Conservation (phyloP, 2,329 filamentous ascomycete genomes). For the Hypoxylon sp. region DNA sequence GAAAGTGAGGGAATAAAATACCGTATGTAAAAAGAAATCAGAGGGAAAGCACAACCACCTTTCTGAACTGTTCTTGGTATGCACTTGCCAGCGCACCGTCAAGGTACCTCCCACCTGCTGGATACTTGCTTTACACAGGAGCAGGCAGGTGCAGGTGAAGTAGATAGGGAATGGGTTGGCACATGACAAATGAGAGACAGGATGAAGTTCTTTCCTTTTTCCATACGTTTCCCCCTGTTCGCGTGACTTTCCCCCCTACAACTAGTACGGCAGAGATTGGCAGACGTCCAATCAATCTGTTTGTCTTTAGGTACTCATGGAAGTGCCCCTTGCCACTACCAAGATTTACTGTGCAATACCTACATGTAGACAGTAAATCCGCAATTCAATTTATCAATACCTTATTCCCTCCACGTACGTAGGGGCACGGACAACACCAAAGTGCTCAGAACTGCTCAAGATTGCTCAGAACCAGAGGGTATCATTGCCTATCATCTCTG, state of each 20-base stretch:
- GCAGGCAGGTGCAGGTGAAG: background rate
- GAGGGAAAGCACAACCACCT: constrained; percentile 8
- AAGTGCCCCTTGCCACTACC: background rate
- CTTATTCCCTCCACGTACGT: background rate
- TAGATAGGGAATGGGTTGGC: background rate
- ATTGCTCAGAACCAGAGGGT: constrained; percentile 47
- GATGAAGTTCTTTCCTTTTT: constrained; percentile 25
- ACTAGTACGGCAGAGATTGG: constrained; percentile 38
- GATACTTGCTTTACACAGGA: background rate
- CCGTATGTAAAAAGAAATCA: constrained; percentile 5
- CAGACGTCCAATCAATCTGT: constrained; percentile 25
- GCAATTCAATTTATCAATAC: background rate
- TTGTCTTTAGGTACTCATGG: constrained; percentile 7
- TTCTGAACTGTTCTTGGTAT: constrained; percentile 9
- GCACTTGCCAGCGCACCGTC: background rate
- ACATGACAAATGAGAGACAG: constrained; percentile 5
- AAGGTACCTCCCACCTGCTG: background rate
- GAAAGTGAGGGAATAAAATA: constrained; percentile 34
- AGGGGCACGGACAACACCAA: constrained; percentile 12
- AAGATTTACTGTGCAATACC: constrained; percentile 1
- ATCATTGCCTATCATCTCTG: constrained; percentile 49
- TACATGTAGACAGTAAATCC: constrained; percentile 2
- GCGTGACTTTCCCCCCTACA: constrained; percentile 33
- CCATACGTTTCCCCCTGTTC: constrained; percentile 23
- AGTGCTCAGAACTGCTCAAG: background rate